Evolutionary conservation across 2,329 filamentous ascomycete genomes (phyloP).

Genomic region (Aspergillus sp.): DNA sequence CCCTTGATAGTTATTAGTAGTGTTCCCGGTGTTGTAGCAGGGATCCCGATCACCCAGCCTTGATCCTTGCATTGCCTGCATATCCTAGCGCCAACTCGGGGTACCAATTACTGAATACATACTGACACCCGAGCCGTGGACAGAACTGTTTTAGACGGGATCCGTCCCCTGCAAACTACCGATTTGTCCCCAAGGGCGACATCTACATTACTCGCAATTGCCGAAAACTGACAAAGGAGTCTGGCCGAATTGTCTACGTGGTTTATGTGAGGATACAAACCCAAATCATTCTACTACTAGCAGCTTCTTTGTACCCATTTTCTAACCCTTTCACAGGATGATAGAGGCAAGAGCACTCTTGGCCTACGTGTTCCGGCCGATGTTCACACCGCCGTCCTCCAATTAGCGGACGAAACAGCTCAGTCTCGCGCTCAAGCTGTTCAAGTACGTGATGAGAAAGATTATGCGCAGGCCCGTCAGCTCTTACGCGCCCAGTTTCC

Average conservation of each 20-base stretch:
- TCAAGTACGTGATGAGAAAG: constrained; percentile 37
- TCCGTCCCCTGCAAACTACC: constrained; percentile 35
- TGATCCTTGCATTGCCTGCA: neutral
- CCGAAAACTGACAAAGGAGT: constrained; percentile 39
- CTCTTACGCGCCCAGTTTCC: constrained; percentile 40
- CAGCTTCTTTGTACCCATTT: neutral
- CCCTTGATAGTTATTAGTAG: neutral
- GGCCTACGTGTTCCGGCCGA: constrained; percentile 48
- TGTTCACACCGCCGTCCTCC: constrained; percentile 43
- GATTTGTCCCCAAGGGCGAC: constrained; percentile 47
- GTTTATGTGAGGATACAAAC: constrained; percentile 37
- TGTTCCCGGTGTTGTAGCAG: neutral
- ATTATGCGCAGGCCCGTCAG: constrained; percentile 26
- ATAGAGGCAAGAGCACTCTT: constrained; percentile 33
- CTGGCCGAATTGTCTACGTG: constrained; percentile 34
- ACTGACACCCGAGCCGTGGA: constrained; percentile 7
- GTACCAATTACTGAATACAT: neutral
- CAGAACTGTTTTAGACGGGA: constrained; percentile 37
- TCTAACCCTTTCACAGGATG: constrained; percentile 26
- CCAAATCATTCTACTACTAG: too few relatives aligned
- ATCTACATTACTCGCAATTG: constrained; percentile 48
- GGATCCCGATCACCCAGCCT: neutral
- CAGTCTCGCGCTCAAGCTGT: constrained; percentile 44
- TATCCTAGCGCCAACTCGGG: constrained; percentile 11
- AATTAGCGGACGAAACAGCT: constrained; percentile 43